Evolutionary conservation across 495 filamentous ascomycete species (phyloP).

Genomic region (Hyaloscypha hepaticicola): DNA sequence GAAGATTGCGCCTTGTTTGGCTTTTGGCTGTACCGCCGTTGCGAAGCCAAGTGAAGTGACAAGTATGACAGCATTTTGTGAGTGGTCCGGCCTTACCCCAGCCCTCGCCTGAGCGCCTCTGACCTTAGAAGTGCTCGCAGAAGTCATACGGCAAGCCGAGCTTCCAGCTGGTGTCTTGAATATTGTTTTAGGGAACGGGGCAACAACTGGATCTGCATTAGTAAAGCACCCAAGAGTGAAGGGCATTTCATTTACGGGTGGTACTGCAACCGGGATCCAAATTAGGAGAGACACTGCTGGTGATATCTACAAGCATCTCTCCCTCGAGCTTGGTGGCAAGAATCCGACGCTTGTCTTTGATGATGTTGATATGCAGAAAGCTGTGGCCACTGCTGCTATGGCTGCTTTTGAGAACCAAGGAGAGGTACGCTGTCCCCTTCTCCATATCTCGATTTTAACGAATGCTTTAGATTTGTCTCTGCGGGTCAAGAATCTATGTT

Average conservation of each 20-base stretch:
- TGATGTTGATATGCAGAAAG: slow-evolving; percentile 47
- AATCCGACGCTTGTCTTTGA: slow-evolving; percentile 55
- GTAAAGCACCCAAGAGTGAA: slow-evolving; percentile 50
- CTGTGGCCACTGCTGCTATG: slow-evolving; percentile 51
- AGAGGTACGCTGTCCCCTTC: background rate
- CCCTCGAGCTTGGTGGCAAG: slow-evolving; percentile 60
- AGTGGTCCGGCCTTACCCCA: background rate
- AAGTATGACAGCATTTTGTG: slow-evolving; percentile 9
- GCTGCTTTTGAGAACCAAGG: slow-evolving; percentile 40
- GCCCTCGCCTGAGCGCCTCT: background rate
- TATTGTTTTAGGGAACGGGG: slow-evolving; percentile 9
- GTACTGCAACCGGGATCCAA: slow-evolving; percentile 40
- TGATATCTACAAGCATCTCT: slow-evolving; percentile 50
- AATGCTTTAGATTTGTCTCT: slow-evolving; percentile 5
- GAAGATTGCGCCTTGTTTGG: slow-evolving; percentile 50
- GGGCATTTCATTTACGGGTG: slow-evolving; percentile 63
- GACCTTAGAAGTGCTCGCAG: background rate
- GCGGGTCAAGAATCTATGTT: slow-evolving; percentile 11
- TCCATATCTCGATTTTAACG: background rate
- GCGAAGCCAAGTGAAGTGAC: slow-evolving; percentile 15
- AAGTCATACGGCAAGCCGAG: slow-evolving; percentile 9
- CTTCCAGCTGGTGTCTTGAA: slow-evolving; percentile 9
- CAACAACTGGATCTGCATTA: slow-evolving; percentile 31
- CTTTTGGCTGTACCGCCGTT: slow-evolving; percentile 11
- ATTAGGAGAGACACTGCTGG: slow-evolving; percentile 38